Base-by-base conservation (phyloP, 78 protist species). In the Dictyostelium purpureum region DNA sequence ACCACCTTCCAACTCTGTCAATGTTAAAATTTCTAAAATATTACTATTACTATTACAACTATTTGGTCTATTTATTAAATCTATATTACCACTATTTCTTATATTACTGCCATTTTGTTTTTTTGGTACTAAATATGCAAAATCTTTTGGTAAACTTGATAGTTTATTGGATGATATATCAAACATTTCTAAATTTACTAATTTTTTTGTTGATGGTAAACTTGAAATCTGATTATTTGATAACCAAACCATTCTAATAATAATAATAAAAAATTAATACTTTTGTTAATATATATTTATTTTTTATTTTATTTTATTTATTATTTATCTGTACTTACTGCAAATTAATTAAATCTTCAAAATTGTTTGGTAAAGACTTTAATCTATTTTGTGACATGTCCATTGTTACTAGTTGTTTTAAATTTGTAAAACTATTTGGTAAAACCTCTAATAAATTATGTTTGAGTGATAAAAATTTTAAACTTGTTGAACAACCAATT, bases 311-410 rank as follows among this genome's bases (percentile, higher is more conserved):
- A 24, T 18, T 12, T 40, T 12, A 51, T 7, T 28, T 37, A 35
- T 21, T 35, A 14, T 28, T 3, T 37, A 18, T 14, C 7, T 14
- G 11, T 11, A 65, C 51, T 35, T 74, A 85, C 92, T 35, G 56
- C 73, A 85, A 73, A 57, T 56, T 73, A 11, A 73, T 35, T n/a
- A 85, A 31, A 19, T 73, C 28, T 3, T 73, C 92, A 74, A 85
- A 85, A 33, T 61, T 19, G 14, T 16, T 10, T 45, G 92, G 92
- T 61, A 85, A 61, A 1, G 82, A 63, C 54, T 61, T 70, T 19
- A 85, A 6, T 73, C 45, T 85, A 77, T 85, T 85, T 14, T 85
- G 73, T n/a, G 92, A 67, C 26, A 85, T 33, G 35, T 85, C 92
- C 4, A 85, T 31, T 14, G 92, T 47, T 14, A 73, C 35, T 12